Base-by-base conservation (phyloP, 1,284 basidiomycete species). In the Ceratobasidium sp. region DNA sequence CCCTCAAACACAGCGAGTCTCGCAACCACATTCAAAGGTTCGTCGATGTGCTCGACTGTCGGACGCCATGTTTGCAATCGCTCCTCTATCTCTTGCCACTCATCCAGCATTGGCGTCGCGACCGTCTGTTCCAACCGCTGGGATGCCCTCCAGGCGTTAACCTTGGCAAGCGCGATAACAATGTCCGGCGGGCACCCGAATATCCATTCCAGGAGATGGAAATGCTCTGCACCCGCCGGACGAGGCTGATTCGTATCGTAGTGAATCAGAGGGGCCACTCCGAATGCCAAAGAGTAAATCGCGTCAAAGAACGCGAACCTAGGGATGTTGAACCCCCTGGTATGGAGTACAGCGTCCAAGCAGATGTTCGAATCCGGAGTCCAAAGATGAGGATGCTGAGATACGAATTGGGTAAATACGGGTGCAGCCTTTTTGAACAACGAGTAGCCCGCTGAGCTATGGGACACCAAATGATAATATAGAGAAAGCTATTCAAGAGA, bases 71-170 rank as follows among this genome's bases (percentile, higher is more conserved):
- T 14, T 18, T 50, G 44, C 27, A 67, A 33, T 48, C 12, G 41
- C 65, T 35, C 30, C 46, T 67, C 65, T 23, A 67, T 50, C 20
- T 52, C 65, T 48, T 23, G 27, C 65, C 65, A 67, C 27, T 46
- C 23, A 30, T 35, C 27, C 7, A 18, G 20, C 8, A 20, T 30
- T 23, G 27, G n/a, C 10, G 23, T 50, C 23, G 38, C 14, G 41
- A 20, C 54, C n/a, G 54, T 23, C 18, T 55, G 54, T n/a, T 7
- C 64, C 7, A 66, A 6, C 64, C 41, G 10, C 30, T 41, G 59
- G 18, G 64, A 66, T 14, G 30, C 44, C 23, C 65, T 50, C 44
- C 65, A 50, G 14, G 65, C 65, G 20, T 67, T 67, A 35, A 67
- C 48, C 46, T 67, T 67, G 44, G 65, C 65, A 7, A 67, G 16